Conservation (phyloP, 2,329 filamentous ascomycete genomes). For the Exserohilum turcica region DNA sequence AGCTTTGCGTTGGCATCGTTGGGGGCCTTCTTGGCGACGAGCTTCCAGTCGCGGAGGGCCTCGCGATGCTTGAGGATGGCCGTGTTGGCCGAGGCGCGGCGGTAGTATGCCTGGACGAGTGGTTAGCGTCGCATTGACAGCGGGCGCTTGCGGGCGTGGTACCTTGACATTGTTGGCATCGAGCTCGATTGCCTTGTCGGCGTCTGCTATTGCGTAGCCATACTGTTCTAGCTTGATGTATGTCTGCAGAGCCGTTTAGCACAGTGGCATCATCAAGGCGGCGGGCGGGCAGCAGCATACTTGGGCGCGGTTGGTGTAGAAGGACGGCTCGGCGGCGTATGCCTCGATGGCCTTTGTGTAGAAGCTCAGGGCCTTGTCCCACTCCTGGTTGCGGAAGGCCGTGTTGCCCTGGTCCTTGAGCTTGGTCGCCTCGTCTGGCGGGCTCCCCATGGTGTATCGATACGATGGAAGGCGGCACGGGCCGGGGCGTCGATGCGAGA, state of each 20-base stretch:
- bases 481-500: slow-evolving; percentile 16
- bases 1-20: slow-evolving; percentile 87
- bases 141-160: slow-evolving; percentile 5
- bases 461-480: slow-evolving; percentile 17
- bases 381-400: slow-evolving; percentile 87
- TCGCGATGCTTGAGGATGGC: slow-evolving; percentile 89
- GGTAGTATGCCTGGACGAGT: slow-evolving; percentile 79
- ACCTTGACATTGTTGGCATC: slow-evolving; percentile 90
- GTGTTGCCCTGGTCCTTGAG: slow-evolving; percentile 95
- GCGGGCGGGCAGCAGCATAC: slow-evolving; percentile 57
- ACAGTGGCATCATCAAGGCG: slow-evolving; percentile 26
- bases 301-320: slow-evolving; percentile 94
- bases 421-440: slow-evolving; percentile 72
- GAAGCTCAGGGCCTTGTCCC: slow-evolving; percentile 76
- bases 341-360: slow-evolving; percentile 88
- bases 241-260: slow-evolving; percentile 61
- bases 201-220: slow-evolving; percentile 89
- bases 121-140: slow-evolving; percentile 8
- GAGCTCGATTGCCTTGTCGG: slow-evolving; percentile 87
- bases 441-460: slow-evolving; percentile 42
- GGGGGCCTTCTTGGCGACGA: slow-evolving; percentile 85
- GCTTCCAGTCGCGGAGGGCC: slow-evolving; percentile 88
- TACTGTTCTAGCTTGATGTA: slow-evolving; percentile 96
- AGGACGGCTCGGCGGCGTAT: slow-evolving; percentile 82
- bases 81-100: slow-evolving; percentile 87